A percentile compares a stretch with the other conserved stretches of the same genome.
Evolutionary conservation across 139 green algal species (phyloP).

Genomic region (Ettlia oleoabundans): DNA sequence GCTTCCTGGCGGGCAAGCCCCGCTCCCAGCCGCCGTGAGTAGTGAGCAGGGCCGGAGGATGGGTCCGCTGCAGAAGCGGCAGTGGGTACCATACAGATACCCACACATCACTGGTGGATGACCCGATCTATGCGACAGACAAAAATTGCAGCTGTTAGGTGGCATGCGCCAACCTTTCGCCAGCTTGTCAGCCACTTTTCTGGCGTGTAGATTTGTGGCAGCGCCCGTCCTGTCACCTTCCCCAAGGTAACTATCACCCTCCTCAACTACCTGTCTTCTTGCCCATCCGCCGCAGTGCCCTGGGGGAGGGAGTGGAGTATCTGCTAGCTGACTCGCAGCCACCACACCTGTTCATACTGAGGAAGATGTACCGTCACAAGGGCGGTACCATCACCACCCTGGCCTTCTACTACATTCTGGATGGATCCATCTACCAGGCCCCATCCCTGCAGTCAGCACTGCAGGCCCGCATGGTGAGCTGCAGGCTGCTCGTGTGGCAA

Average conservation of each 20-base stretch:
- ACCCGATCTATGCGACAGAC: too few species aligned
- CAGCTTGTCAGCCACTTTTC: too few species aligned
- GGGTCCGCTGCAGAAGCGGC: too few species aligned
- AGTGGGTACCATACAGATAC: too few species aligned
- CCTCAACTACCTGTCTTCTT: too few species aligned
- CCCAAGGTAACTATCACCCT: too few species aligned
- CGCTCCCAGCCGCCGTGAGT: conserved; percentile 25
- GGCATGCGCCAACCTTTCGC: too few species aligned
- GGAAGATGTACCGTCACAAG: conserved; percentile 64
- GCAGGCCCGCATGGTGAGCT: conserved; percentile 55
- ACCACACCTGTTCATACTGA: conserved; percentile 88
- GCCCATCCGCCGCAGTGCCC: conserved; percentile 33
- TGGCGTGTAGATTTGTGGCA: too few species aligned
- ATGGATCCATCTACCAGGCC: conserved; percentile 82
- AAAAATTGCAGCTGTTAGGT: too few species aligned
- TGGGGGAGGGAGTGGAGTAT: conserved; percentile 74
- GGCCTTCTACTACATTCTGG: conserved; percentile 83
- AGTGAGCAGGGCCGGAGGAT: too few species aligned
- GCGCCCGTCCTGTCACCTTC: too few species aligned
- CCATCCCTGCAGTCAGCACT: conserved; percentile 77
- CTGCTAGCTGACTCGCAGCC: conserved; percentile 64
- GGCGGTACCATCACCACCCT: conserved; percentile 18
- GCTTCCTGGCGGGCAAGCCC: conserved; percentile 45
- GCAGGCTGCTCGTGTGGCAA: neutral
- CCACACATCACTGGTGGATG: too few species aligned